Base-by-base conservation (phyloP, 2,329 filamentous ascomycete species). In the Penicillium palitans region DNA sequence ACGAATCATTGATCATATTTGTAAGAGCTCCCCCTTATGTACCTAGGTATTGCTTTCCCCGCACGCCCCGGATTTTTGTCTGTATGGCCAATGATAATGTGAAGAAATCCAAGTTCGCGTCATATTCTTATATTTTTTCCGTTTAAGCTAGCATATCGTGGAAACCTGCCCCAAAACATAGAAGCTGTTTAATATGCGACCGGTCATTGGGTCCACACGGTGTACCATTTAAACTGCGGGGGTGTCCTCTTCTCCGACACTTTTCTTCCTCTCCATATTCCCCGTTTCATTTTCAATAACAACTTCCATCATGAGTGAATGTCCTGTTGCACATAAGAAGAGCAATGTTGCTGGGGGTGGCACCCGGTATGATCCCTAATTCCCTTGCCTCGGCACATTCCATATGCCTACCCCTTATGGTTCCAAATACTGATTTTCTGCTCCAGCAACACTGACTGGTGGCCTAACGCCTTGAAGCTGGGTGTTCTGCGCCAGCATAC, bases 401-500 rank as follows among this genome's bases (percentile, higher is more conserved):
- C 0, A 53, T 17, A 4, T 35, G 13, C 33, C 27, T 35, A 17
- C 35, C 52, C 19, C 45, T 10, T 19, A 13, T 25, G 29, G 2
- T 17, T 37, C 7, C 3, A 21, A 31, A 29, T 35, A 42, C 54
- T 57, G 4, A 57, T 42, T 7, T 15, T n/a, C 10, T 25, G 6
- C 13, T 31, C n/a, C 6, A 58, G 80, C 61, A 90, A 87, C 79
- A 70, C 67, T 55, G 87, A 92, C 80, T 91, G 88, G 86, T 92
- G 89, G 89, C 89, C 90, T 54, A 82, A 86, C 58, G 78, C 83
- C 67, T 76, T 92, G 62, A 84, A 80, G 70, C 80, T 90, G 65
- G 86, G 88, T 78, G 87, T 91, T 68, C 84, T 93, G 53, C 89
- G 89, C 70, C 89, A 91, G 77, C 84, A 90, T 72, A 85, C 82